Conservation (phyloP, 768 basidiomycete species). For the Dictyophora rubrovolvata region DNA sequence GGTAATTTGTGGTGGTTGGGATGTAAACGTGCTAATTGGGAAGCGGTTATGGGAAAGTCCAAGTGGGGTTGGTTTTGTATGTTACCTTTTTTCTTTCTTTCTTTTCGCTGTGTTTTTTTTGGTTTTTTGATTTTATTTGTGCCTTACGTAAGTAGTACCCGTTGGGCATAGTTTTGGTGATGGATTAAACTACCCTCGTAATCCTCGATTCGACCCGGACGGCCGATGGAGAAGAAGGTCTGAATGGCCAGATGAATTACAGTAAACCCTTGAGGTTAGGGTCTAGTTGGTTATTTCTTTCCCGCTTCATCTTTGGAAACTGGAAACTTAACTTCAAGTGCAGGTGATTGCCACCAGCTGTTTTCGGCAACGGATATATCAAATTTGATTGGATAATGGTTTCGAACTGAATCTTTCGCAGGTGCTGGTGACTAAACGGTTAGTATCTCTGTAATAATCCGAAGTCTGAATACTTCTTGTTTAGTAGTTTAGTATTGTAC, state of each 20-base stretch:
- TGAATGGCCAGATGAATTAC: constrained; percentile 63
- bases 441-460: too few relatives aligned
- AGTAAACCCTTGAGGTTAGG: too few relatives aligned
- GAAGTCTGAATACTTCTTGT: too few relatives aligned
- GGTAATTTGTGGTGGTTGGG: constrained; percentile 87
- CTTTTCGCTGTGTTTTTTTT: background rate
- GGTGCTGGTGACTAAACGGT: too few relatives aligned
- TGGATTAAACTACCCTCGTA: constrained; percentile 54
- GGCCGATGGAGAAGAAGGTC: constrained; percentile 56
- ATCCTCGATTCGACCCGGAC: constrained; percentile 62
- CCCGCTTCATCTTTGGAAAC: too few relatives aligned
- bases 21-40: constrained; percentile 53
- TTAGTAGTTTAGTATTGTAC: too few relatives aligned
- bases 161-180: constrained; percentile 46
- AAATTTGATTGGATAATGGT: too few relatives aligned
- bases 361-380: too few relatives aligned
- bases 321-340: too few relatives aligned
- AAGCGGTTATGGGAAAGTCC: constrained; percentile 67
- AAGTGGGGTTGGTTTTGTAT: constrained; percentile 71
- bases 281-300: too few relatives aligned
- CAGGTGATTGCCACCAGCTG: too few relatives aligned
- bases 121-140: background rate
- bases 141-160: constrained; percentile 24
- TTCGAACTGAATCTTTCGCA: too few relatives aligned
- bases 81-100: constrained; percentile 22